Evolutionary conservation across 2,329 filamentous ascomycete species (phyloP).

Genomic region (Hirsutella thompsonii): DNA sequence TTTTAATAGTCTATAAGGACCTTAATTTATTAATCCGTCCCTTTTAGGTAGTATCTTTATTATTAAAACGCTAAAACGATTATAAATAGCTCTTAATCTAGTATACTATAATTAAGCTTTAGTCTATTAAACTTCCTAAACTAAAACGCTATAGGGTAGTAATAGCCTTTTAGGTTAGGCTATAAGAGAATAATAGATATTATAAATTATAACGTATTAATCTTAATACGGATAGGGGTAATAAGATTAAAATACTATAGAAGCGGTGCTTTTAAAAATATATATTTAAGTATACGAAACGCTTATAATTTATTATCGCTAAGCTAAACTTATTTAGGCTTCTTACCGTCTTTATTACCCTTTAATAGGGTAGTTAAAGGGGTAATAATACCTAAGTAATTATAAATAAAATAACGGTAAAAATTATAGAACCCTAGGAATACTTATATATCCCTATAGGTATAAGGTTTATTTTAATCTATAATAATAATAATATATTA

Average conservation of each 20-base stretch:
- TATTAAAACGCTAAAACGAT: neutral
- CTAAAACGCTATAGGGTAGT: neutral
- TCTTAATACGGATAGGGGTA: too few relatives aligned
- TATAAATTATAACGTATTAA: too few relatives aligned
- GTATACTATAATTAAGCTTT: neutral
- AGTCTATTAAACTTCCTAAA: neutral
- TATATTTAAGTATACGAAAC: too few relatives aligned
- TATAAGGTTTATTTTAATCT: constrained; percentile 1
- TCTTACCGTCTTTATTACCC: too few relatives aligned
- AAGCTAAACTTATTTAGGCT: too few relatives aligned
- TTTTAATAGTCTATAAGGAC: constrained; percentile 1
- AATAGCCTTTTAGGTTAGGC: constrained; percentile 1
- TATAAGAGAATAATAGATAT: too few relatives aligned
- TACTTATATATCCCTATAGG: constrained; percentile 3
- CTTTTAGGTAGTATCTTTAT: constrained; percentile 1
- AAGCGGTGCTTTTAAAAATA: too few relatives aligned
- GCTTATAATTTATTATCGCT: too few relatives aligned
- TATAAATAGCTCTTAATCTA: neutral
- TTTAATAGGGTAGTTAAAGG: constrained; percentile 1
- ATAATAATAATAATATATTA: neutral
- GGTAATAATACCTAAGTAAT: constrained; percentile 3
- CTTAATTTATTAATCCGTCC: neutral
- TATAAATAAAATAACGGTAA: constrained; percentile 2
- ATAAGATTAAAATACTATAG: too few relatives aligned
- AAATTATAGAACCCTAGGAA: constrained; percentile 1